Percentiles rank a stretch among this genome's conserved stretches.
Evolutionary conservation across 75 land plant genomes (phyloP).

Genomic region (Ceratopteris richardii): DNA sequence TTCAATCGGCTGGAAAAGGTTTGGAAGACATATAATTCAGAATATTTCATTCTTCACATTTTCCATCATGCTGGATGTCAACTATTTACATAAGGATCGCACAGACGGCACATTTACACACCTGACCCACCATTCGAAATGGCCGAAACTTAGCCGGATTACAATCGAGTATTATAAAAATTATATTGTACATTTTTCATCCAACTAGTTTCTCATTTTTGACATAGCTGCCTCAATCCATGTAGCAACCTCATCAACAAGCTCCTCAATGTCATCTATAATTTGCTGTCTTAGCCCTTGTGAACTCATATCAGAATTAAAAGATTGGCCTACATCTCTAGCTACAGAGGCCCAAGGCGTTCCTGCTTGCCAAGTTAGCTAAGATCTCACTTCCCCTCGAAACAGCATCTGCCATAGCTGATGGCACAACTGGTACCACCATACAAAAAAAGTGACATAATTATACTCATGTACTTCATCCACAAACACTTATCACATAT

Average conservation of each 20-base stretch:
- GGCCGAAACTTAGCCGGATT: no score
- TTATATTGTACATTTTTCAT: no score
- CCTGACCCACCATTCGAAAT: no score
- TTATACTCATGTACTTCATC: no score
- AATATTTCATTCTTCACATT: no score
- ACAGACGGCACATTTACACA: no score
- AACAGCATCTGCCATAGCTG: slow-evolving; percentile 75
- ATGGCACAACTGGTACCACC: slow-evolving; percentile 89
- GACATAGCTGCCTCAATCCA: slow-evolving; percentile 39
- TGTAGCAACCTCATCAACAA: slow-evolving; percentile 61
- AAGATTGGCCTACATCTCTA: slow-evolving; percentile 61
- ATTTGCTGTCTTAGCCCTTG: slow-evolving; percentile 41
- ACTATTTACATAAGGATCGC: no score
- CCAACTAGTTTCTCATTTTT: background rate
- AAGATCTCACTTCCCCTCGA: slow-evolving; percentile 76
- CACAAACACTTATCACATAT: no score
- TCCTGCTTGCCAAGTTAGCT: slow-evolving; percentile 62
- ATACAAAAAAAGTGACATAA: slow-evolving; percentile 22
- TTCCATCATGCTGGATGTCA: no score
- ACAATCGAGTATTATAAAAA: no score
- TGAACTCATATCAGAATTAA: slow-evolving; percentile 44
- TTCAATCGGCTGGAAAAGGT: no score
- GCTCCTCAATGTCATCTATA: slow-evolving; percentile 51
- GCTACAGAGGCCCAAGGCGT: slow-evolving; percentile 89
- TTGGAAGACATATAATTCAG: no score